Conservation (phyloP, 164 flowering plant species). For the Aristolochia californica region DNA sequence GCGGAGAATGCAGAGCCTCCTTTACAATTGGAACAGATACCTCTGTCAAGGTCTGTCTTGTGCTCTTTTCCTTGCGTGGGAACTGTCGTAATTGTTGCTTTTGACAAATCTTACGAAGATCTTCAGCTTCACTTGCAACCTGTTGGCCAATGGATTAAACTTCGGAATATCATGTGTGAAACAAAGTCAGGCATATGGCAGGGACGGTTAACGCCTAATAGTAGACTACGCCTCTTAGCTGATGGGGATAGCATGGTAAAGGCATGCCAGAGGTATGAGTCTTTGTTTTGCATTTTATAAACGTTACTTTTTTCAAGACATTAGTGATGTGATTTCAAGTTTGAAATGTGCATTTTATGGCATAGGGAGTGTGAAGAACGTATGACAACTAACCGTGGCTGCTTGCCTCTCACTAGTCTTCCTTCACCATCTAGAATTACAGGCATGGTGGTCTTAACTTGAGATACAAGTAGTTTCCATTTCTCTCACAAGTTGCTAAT, state of each 20-base stretch:
- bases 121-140: slow-evolving; percentile 24
- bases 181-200: slow-evolving; percentile 43
- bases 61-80: slow-evolving; percentile 59
- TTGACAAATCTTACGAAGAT: slow-evolving; percentile 26
- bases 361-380: slow-evolving; percentile 34
- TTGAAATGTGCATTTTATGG: neutral
- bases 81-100: slow-evolving; percentile 44
- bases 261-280: slow-evolving; percentile 33
- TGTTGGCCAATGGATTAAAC: slow-evolving; percentile 52
- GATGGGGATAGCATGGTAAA: slow-evolving; percentile 27
- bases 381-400: slow-evolving; percentile 20
- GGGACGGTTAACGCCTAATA: slow-evolving; percentile 33
- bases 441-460: slow-evolving; percentile 22
- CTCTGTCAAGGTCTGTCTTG: slow-evolving; percentile 41
- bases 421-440: slow-evolving; percentile 48
- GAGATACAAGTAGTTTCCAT: no score
- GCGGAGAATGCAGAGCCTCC: slow-evolving; percentile 26
- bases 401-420: slow-evolving; percentile 50
- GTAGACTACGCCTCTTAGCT: slow-evolving; percentile 41
- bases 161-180: slow-evolving; percentile 33
- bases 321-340: neutral
- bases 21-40: slow-evolving; percentile 19
- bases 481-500: no score
- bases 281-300: slow-evolving; percentile 2
- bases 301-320: neutral